Conservation (phyloP, 306 rosid genomes). For the Dryas alaskensis region DNA sequence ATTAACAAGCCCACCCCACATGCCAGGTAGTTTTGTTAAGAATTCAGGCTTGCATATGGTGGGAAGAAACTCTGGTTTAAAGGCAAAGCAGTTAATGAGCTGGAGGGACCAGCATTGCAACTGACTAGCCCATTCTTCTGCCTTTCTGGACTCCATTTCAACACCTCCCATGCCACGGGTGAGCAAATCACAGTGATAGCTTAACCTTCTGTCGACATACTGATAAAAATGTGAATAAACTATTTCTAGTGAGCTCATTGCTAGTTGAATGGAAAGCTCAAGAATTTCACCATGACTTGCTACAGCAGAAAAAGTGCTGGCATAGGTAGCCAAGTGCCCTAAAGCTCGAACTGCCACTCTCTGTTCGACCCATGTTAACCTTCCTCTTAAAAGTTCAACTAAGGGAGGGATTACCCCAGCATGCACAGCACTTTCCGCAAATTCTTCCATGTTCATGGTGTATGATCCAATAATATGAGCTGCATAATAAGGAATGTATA, state of each 20-base stretch:
- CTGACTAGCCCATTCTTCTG: constrained; percentile 99
- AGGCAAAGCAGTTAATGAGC: constrained; percentile 94
- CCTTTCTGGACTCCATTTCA: constrained; percentile 99
- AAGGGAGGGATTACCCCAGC: constrained; percentile 88
- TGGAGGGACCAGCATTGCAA: constrained; percentile 99
- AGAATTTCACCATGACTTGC: constrained; percentile 92
- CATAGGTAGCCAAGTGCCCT: constrained; percentile 94
- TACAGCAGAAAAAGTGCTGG: constrained; percentile 75
- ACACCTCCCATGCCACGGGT: constrained; percentile 99
- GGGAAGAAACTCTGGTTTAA: constrained; percentile 90
- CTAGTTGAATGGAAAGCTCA: constrained; percentile 89
- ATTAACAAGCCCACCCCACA: constrained; percentile 99
- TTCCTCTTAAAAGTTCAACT: constrained; percentile 91
- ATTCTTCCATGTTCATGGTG: constrained; percentile 98
- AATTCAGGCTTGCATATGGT: constrained; percentile 91
- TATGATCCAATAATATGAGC: constrained; percentile 98
- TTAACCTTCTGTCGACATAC: constrained; percentile 80
- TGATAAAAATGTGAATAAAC: constrained; percentile 96
- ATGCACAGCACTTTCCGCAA: constrained; percentile 80
- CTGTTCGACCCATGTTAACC: constrained; percentile 98
- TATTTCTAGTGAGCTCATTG: constrained; percentile 85
- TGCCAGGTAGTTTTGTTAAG: constrained; percentile 75
- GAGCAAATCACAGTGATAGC: constrained; percentile 96
- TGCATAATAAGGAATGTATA: constrained; percentile 95
- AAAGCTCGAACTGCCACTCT: constrained; percentile 98